phyloP scores from a whole-genome alignment of 176 grass and related monocot species.

The Juncus effusus region DNA sequence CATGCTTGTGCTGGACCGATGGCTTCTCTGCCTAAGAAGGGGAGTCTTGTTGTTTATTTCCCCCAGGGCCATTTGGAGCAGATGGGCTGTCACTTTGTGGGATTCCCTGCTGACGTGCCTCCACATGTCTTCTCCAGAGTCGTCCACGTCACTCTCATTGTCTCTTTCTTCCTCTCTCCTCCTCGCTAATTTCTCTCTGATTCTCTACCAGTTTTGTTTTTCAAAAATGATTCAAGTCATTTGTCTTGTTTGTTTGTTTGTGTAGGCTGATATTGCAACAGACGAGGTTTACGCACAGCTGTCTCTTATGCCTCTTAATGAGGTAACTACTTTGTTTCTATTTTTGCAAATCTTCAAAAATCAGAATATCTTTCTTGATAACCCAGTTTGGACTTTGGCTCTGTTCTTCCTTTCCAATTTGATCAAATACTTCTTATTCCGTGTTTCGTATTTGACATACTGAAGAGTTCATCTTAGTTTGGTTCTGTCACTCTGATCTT shows the following conservation, averaged over 20 bases:
- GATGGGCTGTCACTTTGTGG: conserved; percentile 21
- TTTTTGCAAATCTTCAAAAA: not conserved
- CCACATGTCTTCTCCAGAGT: conserved; percentile 76
- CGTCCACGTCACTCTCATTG: conserved; percentile 68
- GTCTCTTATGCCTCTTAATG: conserved; percentile 42
- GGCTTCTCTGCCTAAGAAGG: conserved; percentile 46
- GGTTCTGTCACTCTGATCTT: no score
- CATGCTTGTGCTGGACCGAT: conserved; percentile 82
- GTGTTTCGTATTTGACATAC: no score
- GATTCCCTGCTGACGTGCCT: conserved; percentile 22
- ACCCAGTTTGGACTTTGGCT: no score
- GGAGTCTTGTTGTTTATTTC: conserved; percentile 62
- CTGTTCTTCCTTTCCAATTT: no score
- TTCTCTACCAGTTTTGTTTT: conserved; percentile 26
- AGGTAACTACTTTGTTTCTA: conserved; percentile 38
- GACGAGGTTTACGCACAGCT: conserved; percentile 91
- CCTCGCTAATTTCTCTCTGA: not conserved
- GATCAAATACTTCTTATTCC: no score
- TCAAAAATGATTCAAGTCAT: not conserved
- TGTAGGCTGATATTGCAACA: conserved; percentile 66
- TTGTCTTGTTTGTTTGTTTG: not conserved
- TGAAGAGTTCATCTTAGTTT: no score
- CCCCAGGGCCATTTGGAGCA: conserved; percentile 75
- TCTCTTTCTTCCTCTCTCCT: conserved; percentile 21
- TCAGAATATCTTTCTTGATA: no score